Evolutionary conservation across 1,139 yeast genomes (phyloP), one percentile per base, ranked within the genome.

Genomic region (Saccharomyces hybrid): DNA sequence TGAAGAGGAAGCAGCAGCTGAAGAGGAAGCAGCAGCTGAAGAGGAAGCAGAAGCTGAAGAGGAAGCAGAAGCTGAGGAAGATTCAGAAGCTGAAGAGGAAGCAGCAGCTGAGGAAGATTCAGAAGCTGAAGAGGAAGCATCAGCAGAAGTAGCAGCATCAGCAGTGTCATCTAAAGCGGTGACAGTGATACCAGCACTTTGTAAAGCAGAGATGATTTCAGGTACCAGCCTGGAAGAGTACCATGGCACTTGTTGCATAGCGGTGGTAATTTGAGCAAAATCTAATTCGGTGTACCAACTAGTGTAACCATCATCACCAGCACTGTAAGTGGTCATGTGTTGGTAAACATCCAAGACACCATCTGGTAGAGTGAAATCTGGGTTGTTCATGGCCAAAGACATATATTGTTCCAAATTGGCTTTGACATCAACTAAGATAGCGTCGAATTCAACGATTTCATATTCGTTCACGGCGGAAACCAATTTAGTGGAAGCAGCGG

Each of bases 161-260:
- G 20, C 20, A 20, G 20, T 20, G 20, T 20, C 20, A 20, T 20
- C 49, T 20, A 57, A 51, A 8, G 53, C 52, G 41, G 57, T 41
- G 41, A 50, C 57, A 54, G 48, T 53, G 49, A 58, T 46, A 31
- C 61, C 53, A 51, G 63, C 67, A n/a, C 67, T 70, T 41, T 61
- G 58, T 59, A 74, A 61, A 75, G 76, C 65, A 23, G 73, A 58
- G 72, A 55, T 62, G 59, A 31, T 70, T 57, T 47, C 67, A 54
- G 51, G 64, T 44, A 7, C 52, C 53, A 53, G 55, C 57, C 61
- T 61, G 52, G 70, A 59, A 3, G 73, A 68, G 61, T 72, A 73
- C 77, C 77, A 74, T 60, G 77, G 76, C 50, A 74, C 63, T 31
- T 63, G 70, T 34, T 75, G 67, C 28, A 69, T 72, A 56, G 71